A percentile compares a stretch with the other conserved stretches of the same genome.
These are phyloP conservation scores for Ophiostoma triangulosporum DNA, from an alignment of 2,329 filamentous ascomycete species.

Conservation along the genomic window DNA sequence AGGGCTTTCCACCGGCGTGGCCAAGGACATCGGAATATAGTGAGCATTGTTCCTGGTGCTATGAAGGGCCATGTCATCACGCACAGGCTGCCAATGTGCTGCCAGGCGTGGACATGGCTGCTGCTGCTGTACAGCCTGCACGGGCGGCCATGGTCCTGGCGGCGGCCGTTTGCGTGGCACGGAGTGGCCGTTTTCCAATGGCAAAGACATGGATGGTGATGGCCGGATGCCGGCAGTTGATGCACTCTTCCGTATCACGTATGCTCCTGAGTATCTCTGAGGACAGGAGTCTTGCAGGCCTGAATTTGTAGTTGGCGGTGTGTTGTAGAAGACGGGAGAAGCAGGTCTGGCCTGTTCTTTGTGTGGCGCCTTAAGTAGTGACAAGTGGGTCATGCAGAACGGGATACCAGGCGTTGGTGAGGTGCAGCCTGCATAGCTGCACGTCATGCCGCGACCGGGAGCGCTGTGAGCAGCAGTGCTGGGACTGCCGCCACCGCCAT, in stretches of 20 bases:
- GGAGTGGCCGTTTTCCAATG: too few relatives aligned
- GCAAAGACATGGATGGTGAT: neutral
- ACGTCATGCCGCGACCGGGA: neutral
- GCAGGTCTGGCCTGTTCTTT: neutral
- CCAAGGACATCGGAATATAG: too few relatives aligned
- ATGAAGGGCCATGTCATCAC: too few relatives aligned
- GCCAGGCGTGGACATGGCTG: too few relatives aligned
- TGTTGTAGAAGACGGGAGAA: too few relatives aligned
- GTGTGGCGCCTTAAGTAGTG: neutral
- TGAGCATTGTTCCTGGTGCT: too few relatives aligned
- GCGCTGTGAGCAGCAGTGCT: neutral
- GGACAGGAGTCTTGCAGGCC: too few relatives aligned
- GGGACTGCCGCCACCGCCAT: neutral
- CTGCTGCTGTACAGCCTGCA: too few relatives aligned
- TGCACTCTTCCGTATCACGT: slow-evolving; percentile 5
- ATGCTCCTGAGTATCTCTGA: neutral
- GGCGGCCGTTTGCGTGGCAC: neutral
- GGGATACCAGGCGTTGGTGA: neutral
- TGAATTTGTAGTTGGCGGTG: too few relatives aligned
- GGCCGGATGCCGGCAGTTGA: neutral
- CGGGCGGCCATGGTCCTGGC: neutral
- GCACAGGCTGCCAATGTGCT: too few relatives aligned
- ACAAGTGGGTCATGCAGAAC: neutral
- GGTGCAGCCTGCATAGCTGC: neutral
- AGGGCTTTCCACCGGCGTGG: neutral